Conservation (phyloP, 140 eudicot species). For the Senecio squalidus region DNA sequence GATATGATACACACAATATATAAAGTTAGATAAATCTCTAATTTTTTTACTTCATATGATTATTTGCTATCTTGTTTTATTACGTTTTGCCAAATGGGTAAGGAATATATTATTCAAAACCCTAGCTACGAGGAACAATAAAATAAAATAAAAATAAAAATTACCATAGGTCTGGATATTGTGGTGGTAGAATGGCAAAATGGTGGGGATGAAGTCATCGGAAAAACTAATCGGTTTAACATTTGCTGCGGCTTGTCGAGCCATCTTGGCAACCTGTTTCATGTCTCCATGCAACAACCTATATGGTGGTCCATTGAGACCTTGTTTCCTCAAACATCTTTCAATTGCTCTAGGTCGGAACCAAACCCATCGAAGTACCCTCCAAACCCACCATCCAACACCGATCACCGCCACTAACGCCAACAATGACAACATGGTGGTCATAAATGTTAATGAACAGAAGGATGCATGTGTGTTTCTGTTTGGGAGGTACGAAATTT, state of each 20-base stretch:
- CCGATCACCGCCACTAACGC: slow-evolving; percentile 15
- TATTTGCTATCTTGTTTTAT: no score
- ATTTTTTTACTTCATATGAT: no score
- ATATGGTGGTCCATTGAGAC: slow-evolving; percentile 52
- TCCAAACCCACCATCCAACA: slow-evolving; percentile 44
- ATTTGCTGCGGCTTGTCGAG: slow-evolving; percentile 24
- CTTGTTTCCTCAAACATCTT: slow-evolving; percentile 53
- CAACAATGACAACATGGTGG: slow-evolving; percentile 18
- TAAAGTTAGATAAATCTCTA: no score
- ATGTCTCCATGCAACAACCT: slow-evolving; percentile 49
- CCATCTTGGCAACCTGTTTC: slow-evolving; percentile 42
- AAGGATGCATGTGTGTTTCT: slow-evolving; percentile 20
- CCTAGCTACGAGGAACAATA: slow-evolving; percentile 9
- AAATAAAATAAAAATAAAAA: background rate
- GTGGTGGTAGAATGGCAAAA: slow-evolving; percentile 54
- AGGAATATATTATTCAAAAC: background rate
- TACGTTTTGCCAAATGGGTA: no score
- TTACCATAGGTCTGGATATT: slow-evolving; percentile 44
- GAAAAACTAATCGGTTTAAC: slow-evolving; percentile 31
- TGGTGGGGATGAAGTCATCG: slow-evolving; percentile 39
- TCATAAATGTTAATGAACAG: background rate
- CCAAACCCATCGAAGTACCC: slow-evolving; percentile 50
- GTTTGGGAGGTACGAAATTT: slow-evolving; percentile 23
- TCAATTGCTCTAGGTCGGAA: slow-evolving; percentile 52
- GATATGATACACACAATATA: no score